Base-by-base conservation (phyloP, 164 flowering plant genomes). In the Euptelea pleiosperma region DNA sequence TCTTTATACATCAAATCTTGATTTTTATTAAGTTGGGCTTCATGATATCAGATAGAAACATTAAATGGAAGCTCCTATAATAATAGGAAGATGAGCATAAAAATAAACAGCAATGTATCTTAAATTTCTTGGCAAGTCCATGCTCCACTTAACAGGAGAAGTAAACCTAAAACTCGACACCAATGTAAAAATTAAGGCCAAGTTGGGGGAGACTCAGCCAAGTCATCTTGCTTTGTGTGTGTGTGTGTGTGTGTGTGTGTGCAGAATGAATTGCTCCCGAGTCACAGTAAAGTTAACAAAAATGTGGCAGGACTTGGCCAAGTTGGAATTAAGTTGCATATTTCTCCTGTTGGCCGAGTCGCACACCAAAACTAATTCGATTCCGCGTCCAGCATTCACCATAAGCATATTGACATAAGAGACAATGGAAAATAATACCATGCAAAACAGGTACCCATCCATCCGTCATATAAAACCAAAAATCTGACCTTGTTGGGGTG, bases 401-500 rank as follows among this genome's bases (percentile, higher is more conserved):
- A 37, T 7, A 51, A 44, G 51, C 65, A 16, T 16, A 29, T 21
- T 31, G 12, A 0, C n/a, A 43, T 16, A 44, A 31, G 31, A 39
- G 58, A 42, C 9, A 6, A 11, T 6, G 6, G 22, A 19, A 61
- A 29, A 25, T 1, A 18, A 53, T 24, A 46, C 21, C 31, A 58
- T n/a, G 8, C 10, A 4, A 47, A 28, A 37, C 36, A 62, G 5
- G 10, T 26, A 8, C 10, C 9, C 33, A 53, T 26, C 21, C 29
- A 8, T 15, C 7, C n/a, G 18, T 25, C 37, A 60, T 15, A 37
- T 26, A 40, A 6, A 60, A 25, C 28, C 11, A 16, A 49, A 34
- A 39, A 40, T 19, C 64, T 61, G 40, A 92, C 96, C 96, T 92
- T 92, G 73, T 74, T 79, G 42, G 89, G 90, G 64, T 87, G 96